Conservation (phyloP, 2,329 filamentous ascomycete genomes). For the Chaetomium sp. region DNA sequence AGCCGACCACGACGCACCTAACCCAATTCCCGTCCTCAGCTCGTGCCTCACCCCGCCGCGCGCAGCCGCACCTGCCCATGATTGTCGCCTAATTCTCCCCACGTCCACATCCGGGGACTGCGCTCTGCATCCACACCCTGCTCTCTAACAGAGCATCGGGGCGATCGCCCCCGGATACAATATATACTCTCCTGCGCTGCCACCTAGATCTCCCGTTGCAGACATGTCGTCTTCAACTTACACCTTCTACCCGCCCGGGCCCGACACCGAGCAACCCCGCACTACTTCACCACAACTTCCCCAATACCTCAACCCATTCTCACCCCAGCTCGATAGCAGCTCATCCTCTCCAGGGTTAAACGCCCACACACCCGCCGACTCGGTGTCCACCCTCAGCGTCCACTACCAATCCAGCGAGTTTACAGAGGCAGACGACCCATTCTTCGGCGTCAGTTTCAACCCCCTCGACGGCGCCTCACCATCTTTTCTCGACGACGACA, state of each 20-base stretch:
- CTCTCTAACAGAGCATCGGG: background rate
- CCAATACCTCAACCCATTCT: conserved; percentile 48
- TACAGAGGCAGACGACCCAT: conserved; percentile 53
- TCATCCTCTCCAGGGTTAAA: conserved; percentile 45
- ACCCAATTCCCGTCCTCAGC: background rate
- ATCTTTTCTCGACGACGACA: conserved; percentile 48
- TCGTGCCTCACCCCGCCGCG: conserved; percentile 21
- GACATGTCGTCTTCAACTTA: conserved; percentile 41
- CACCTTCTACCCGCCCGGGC: conserved; percentile 35
- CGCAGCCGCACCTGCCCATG: conserved; percentile 29
- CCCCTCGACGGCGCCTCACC: conserved; percentile 46
- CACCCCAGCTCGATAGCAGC: conserved; percentile 44
- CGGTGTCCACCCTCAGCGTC: conserved; percentile 48
- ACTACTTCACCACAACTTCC: conserved; percentile 22
- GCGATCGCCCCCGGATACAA: background rate
- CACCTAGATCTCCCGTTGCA: conserved; percentile 25
- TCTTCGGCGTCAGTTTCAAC: conserved; percentile 54
- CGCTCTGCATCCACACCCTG: conserved; percentile 20
- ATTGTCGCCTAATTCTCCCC: conserved; percentile 29
- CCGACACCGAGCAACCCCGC: conserved; percentile 35
- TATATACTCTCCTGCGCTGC: conserved; percentile 29
- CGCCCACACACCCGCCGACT: conserved; percentile 54
- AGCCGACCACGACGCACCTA: background rate
- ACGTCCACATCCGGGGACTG: conserved; percentile 23
- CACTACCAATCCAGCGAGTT: conserved; percentile 55